Base-by-base conservation (phyloP, 106 monocot genomes). In the Xerophyta viscosa region DNA sequence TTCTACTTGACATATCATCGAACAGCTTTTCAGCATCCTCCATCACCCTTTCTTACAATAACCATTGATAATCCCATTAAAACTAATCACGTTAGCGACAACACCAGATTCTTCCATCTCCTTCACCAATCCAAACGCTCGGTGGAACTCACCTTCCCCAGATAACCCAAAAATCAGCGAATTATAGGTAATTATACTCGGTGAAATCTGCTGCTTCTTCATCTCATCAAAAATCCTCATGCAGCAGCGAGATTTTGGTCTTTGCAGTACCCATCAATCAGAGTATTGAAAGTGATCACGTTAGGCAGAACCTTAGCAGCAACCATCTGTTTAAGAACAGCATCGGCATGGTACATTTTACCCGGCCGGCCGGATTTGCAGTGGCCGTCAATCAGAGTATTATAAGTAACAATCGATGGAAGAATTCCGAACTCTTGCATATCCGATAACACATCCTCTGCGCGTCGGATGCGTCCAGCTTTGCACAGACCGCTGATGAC, bases 11-110 rank as follows among this genome's bases (percentile, higher is more conserved):
- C 14, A 82, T 75, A 22, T 71, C 77, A 44, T 69, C 56, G 29
- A 89, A 46, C 61, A 75, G 24, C 39, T 28, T 25, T 47, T 69
- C 69, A 0, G 82, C 89, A 22, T 86, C 86, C 6, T 15, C 73
- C 66, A 83, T 31, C 90, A 74, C 52, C 77, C 82, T 48, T 80
- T 86, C 79, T 90, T 98, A 54, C 86, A 98, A 48, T 75, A 90
- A 11, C 98, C 98, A 62, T 82, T 82, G 22, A 83, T 47, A 13
- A 98, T 55, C 10, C 44, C 63, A 64, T 86, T 90, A 44, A 76
- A 86, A 41, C 76, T 90, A 31, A 82, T 37, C 46, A 83, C 42
- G 79, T 74, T 82, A 0, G 89, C 76, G 21, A 58, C 45, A 41
- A 80, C 20, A 47, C 46, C 44, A 12, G 4, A 30, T 2, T 24